These are phyloP conservation scores for Periconia macrospinosa DNA, from an alignment of 2,329 filamentous ascomycete species.

Conservation along the genomic window DNA sequence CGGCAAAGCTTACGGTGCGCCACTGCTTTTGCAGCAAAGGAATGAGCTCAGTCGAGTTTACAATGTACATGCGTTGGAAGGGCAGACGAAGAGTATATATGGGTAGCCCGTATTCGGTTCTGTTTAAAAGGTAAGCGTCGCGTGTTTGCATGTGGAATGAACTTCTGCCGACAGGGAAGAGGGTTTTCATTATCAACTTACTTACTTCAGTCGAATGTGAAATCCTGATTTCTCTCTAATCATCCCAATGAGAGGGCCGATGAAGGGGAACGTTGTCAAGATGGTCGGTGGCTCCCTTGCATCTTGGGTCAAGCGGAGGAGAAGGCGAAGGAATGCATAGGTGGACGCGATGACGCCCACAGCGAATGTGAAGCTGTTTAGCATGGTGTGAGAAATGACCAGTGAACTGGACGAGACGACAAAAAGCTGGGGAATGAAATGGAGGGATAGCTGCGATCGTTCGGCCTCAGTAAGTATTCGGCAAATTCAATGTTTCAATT, in stretches of 20 bases:
- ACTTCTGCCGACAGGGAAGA: no score
- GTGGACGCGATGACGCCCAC: neutral
- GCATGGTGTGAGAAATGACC: no score
- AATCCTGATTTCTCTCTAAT: neutral
- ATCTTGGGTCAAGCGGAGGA: neutral
- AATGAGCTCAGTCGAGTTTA: conserved; percentile 41
- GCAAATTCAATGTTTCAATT: no score
- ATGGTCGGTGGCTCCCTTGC: neutral
- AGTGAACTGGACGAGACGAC: no score
- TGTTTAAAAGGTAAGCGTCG: neutral
- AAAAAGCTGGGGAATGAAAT: no score
- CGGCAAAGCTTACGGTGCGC: conserved; percentile 38
- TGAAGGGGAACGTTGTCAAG: neutral
- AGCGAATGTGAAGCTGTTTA: neutral
- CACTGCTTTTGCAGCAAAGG: conserved; percentile 37
- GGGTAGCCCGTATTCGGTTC: conserved; percentile 21
- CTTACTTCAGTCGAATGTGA: neutral
- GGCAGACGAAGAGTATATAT: conserved; percentile 46
- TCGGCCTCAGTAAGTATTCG: no score
- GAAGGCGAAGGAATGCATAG: neutral
- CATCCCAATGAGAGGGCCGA: neutral
- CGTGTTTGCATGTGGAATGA: no score
- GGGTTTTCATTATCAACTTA: neutral
- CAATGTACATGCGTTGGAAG: conserved; percentile 44
- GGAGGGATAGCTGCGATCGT: no score